Evolutionary conservation across 108 stramenopile species (phyloP).

Genomic region (Skeletonema tropicum): DNA sequence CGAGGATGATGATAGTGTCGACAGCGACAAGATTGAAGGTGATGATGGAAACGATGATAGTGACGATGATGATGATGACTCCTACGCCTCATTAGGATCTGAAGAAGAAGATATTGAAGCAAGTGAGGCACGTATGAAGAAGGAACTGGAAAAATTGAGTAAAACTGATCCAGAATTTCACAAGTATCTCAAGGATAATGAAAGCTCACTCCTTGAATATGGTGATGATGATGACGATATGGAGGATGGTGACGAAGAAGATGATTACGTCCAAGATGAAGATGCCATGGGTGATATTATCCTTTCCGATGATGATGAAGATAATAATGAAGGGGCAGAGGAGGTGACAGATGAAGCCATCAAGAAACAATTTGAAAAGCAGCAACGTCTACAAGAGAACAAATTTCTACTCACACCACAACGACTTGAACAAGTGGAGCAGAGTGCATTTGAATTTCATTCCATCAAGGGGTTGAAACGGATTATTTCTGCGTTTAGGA

Average conservation of each 20-base stretch:
- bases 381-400: conserved; percentile 17
- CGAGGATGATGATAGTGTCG: conserved; percentile 25
- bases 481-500: conserved; percentile 72
- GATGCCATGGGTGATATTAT: conserved; percentile 9
- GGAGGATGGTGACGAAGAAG: conserved; percentile 34
- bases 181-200: conserved; percentile 86
- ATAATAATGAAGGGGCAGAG: conserved; percentile 4
- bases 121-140: conserved; percentile 74
- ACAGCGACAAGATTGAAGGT: conserved; percentile 21
- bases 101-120: conserved; percentile 82
- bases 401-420: conserved; percentile 54
- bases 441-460: conserved; percentile 72
- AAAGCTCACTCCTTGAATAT: conserved; percentile 76
- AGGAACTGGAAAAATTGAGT: conserved; percentile 76
- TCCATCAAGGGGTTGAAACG: conserved; percentile 80
- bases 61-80: conserved; percentile 49
- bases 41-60: not conserved
- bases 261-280: conserved; percentile 38
- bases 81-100: conserved; percentile 47
- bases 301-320: conserved; percentile 8
- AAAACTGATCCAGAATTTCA: conserved; percentile 91
- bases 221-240: conserved; percentile 55
- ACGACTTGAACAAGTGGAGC: conserved; percentile 58
- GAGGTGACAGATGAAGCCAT: conserved; percentile 12
- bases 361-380: conserved; percentile 13